Evolutionary conservation across 2,329 filamentous ascomycete species (phyloP).

Genomic region (Trichoderma aggressivum): DNA sequence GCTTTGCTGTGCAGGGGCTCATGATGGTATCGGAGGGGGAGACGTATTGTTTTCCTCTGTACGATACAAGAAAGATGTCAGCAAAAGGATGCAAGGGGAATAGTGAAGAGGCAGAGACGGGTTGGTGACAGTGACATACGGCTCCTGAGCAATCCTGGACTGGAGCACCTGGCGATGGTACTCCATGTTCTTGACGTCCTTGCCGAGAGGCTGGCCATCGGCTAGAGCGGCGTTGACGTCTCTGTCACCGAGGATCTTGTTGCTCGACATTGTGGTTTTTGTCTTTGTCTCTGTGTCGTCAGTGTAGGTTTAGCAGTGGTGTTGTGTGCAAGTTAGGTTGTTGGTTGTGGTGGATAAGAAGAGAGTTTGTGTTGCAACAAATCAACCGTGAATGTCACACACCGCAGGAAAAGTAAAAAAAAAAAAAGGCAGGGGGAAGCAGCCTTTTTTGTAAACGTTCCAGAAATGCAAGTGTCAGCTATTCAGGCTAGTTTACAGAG

Average conservation of each 20-base stretch:
- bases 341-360: not conserved
- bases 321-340: not conserved
- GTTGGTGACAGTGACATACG: slow-evolving; percentile 51
- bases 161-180: slow-evolving; percentile 74
- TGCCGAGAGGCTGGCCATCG: slow-evolving; percentile 26
- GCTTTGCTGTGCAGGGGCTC: slow-evolving; percentile 81
- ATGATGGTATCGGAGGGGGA: slow-evolving; percentile 87
- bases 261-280: slow-evolving; percentile 50
- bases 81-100: not conserved
- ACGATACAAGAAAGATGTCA: not conserved
- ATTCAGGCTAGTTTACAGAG: not conserved
- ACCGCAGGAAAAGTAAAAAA: not conserved
- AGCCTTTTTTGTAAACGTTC: slow-evolving; percentile 3
- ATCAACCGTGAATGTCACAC: not conserved
- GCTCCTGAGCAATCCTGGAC: slow-evolving; percentile 64
- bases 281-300: not conserved
- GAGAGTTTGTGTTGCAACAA: not conserved
- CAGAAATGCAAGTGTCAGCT: not conserved
- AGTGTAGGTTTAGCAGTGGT: slow-evolving; percentile 31
- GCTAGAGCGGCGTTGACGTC: slow-evolving; percentile 59
- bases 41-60: slow-evolving; percentile 58
- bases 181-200: slow-evolving; percentile 59
- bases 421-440: not conserved
- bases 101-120: too few relatives aligned
- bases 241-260: slow-evolving; percentile 60